Conservation (phyloP, 257 asterid genomes). For the Henckelia pumila region DNA sequence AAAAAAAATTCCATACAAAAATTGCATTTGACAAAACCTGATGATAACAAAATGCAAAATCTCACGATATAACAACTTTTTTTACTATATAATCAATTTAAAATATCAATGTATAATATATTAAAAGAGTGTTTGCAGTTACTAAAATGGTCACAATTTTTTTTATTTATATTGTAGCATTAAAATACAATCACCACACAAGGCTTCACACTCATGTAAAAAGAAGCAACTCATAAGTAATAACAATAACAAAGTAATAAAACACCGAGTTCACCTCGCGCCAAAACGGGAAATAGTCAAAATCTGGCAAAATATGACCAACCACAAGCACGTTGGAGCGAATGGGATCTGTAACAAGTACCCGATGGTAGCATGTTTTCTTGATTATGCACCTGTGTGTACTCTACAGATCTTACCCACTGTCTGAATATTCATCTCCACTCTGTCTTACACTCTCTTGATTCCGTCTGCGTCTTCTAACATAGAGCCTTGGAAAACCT, state of each 20-base stretch:
- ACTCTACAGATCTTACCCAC: constrained; percentile 14
- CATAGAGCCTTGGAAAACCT: constrained; percentile 8
- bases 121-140: no score
- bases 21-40: no score
- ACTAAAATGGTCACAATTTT: no score
- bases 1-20: no score
- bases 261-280: neutral
- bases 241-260: neutral
- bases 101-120: no score
- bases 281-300: no score
- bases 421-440: constrained; percentile 18
- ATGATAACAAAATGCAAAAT: no score
- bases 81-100: no score
- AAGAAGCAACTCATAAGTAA: no score
- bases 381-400: neutral
- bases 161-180: no score
- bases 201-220: neutral
- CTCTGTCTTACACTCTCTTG: constrained; percentile 2
- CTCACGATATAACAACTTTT: no score
- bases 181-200: no score
- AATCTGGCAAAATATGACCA: neutral
- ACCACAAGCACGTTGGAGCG: neutral
- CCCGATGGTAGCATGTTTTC: neutral
- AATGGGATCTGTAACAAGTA: neutral
- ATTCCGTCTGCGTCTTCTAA: neutral